These are phyloP conservation scores for Flagelloscypha sp. DNA, from an alignment of 768 basidiomycete genomes.

Conservation along the genomic window DNA sequence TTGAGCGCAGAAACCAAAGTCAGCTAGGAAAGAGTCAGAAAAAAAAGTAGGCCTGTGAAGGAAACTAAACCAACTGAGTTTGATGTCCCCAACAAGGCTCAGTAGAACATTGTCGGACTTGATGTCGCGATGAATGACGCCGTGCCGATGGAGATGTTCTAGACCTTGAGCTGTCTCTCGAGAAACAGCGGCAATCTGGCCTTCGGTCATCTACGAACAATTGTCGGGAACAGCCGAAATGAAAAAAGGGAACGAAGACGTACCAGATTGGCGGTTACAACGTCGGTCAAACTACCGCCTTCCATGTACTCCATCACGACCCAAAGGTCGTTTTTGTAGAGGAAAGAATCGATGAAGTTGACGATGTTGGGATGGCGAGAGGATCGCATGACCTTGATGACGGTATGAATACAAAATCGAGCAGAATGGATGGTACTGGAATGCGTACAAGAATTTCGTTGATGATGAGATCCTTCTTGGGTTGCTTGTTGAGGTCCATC, in stretches of 20 bases:
- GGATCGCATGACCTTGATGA: constrained; percentile 98
- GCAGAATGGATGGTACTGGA: too few species aligned
- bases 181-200: constrained; percentile 95
- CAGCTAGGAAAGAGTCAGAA: constrained; percentile 44
- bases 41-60: background rate
- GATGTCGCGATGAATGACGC: constrained; percentile 98
- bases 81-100: constrained; percentile 92
- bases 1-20: constrained; percentile 98
- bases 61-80: constrained; percentile 68
- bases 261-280: constrained; percentile 64
- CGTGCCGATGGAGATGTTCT: constrained; percentile 90
- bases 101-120: constrained; percentile 97
- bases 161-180: constrained; percentile 90
- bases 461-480: constrained; percentile 99
- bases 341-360: constrained; percentile 98
- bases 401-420: too few species aligned
- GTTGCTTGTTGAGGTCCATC: constrained; percentile 99
- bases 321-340: constrained; percentile 97
- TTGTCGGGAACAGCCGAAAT: constrained; percentile 78
- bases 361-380: constrained; percentile 98
- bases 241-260: constrained; percentile 18
- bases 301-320: constrained; percentile 99
- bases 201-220: constrained; percentile 97
- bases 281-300: constrained; percentile 89
- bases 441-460: constrained; percentile 98